phyloP scores from a whole-genome alignment of 1,139 yeast genomes.

The Arxiozyma slooffiae region DNA sequence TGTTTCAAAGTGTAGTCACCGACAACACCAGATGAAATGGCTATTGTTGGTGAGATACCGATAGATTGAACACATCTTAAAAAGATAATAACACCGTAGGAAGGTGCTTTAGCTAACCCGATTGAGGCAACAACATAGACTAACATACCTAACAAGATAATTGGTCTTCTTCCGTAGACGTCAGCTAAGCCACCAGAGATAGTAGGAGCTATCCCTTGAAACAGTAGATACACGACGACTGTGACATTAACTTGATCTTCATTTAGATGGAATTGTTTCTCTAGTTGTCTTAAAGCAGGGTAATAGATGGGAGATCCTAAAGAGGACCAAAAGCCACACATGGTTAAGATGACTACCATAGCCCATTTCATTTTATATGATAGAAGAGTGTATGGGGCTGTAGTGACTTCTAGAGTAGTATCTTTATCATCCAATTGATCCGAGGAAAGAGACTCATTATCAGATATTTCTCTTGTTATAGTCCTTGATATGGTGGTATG shows the following conservation, averaged over 20 bases:
- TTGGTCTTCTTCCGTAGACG: constrained; percentile 64
- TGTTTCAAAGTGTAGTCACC: constrained; percentile 56
- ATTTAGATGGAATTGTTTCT: constrained; percentile 43
- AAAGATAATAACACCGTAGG: constrained; percentile 45
- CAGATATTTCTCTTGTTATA: background rate
- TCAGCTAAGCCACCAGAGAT: constrained; percentile 41
- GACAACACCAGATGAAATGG: constrained; percentile 56
- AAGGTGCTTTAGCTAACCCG: constrained; percentile 49
- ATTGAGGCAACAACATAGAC: constrained; percentile 49
- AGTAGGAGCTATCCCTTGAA: constrained; percentile 66
- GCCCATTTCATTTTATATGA: constrained; percentile 24
- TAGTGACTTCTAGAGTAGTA: constrained; percentile 2
- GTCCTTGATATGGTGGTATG: background rate
- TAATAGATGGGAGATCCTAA: constrained; percentile 30
- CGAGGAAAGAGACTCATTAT: background rate
- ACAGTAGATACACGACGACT: constrained; percentile 58
- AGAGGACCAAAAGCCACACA: constrained; percentile 31
- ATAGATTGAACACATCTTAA: constrained; percentile 59
- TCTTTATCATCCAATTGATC: background rate
- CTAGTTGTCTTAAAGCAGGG: constrained; percentile 34
- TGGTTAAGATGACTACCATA: constrained; percentile 26
- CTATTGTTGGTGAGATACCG: constrained; percentile 61
- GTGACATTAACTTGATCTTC: constrained; percentile 53
- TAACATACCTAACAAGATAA: constrained; percentile 43
- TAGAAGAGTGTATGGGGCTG: constrained; percentile 21